Evolutionary conservation across 1,284 basidiomycete genomes (phyloP), one percentile per base, ranked within the genome.

Genomic region (Fomes fomentarius): DNA sequence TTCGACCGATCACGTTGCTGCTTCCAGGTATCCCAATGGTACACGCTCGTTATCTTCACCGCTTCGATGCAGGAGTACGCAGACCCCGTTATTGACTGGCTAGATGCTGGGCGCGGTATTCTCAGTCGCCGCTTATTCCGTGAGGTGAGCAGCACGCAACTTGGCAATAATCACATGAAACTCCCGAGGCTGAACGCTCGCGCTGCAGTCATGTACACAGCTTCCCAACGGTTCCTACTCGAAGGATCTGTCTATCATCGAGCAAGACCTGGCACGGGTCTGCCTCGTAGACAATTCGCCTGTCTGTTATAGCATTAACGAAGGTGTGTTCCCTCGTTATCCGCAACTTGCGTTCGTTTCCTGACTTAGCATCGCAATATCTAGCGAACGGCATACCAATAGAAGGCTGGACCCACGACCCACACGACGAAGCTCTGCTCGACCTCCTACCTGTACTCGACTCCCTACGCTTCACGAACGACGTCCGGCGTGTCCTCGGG

Each of bases 11-110:
- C 22, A 25, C n/a, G n/a, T 25, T 22, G 38, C 39, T 17, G 50
- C 33, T 15, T 40, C 38, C 68, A 97, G 94, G 97, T 98, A 40
- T 96, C 96, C 22, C 82, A 89, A 37, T 99, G 96, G 96, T 99
- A 99, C 75, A 98, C 96, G 1, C 86, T 99, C 50, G 96, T 99
- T 51, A 93, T 99, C 61, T 99, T 96, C 73, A 99, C 96, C 17
- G 97, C 96, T 1, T 98, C 95, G 6, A 94, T 99, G 89, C 92
- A 95, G 67, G 96, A 99, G 73, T 99, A 99, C 71, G 96, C 96
- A 54, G 96, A 99, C 76, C 96, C 97, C 0, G 96, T 99, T 25
- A 99, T 99, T 64, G 97, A 99, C 74, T 99, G 97, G 96, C 77
- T 99, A 54, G 96, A 99, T 69, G 94, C 91, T 55, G 96, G 96